These are phyloP conservation scores for Trypanosomatidae sp. DNA, from an alignment of 208 protist species.

Conservation along the genomic window DNA sequence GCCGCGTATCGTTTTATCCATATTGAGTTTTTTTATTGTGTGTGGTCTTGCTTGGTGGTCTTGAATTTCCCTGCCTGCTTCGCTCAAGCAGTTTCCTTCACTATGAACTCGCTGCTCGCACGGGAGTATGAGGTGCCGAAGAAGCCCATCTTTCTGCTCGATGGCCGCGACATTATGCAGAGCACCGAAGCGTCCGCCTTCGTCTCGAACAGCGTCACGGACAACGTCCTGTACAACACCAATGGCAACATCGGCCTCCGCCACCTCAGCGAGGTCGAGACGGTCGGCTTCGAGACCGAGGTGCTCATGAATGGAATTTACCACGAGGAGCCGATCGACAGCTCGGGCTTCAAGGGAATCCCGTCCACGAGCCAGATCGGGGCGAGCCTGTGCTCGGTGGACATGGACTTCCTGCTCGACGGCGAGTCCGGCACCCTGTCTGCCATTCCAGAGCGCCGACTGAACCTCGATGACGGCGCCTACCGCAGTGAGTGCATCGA, in stretches of 20 bases:
- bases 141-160: slow-evolving; percentile 78
- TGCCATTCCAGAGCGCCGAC: slow-evolving; percentile 43
- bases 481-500: slow-evolving; percentile 71
- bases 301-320: slow-evolving; percentile 84
- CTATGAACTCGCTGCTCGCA: slow-evolving; percentile 43
- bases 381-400: slow-evolving; percentile 60
- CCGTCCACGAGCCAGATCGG: slow-evolving; percentile 51
- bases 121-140: slow-evolving; percentile 87
- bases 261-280: slow-evolving; percentile 78
- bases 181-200: slow-evolving; percentile 75
- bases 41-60: not conserved
- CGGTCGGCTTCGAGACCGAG: slow-evolving; percentile 61
- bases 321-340: slow-evolving; percentile 38
- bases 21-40: not conserved
- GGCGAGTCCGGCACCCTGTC: slow-evolving; percentile 81
- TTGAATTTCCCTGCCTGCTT: no score
- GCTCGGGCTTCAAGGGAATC: slow-evolving; percentile 14
- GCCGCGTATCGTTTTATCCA: no score
- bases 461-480: slow-evolving; percentile 70
- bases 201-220: slow-evolving; percentile 70
- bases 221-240: slow-evolving; percentile 87
- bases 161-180: slow-evolving; percentile 75
- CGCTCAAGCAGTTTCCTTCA: not conserved
- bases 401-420: slow-evolving; percentile 78
- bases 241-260: slow-evolving; percentile 87